Conservation (phyloP, 2,329 filamentous ascomycete species). For the Fusarium clavum region DNA sequence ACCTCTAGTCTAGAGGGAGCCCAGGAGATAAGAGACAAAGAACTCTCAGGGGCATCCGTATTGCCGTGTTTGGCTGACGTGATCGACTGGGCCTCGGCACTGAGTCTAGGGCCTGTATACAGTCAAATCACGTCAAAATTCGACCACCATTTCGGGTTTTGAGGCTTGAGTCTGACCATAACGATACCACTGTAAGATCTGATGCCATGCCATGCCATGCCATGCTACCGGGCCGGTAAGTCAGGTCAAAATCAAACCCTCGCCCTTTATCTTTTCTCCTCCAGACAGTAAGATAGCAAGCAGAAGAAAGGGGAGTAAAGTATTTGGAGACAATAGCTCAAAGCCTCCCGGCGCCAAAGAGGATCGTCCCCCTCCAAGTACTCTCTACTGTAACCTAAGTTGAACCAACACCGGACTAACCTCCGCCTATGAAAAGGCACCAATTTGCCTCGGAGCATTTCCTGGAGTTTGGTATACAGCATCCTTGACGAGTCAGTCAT, state of each 20-base stretch:
- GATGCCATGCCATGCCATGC: not conserved
- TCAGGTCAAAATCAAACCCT: not conserved
- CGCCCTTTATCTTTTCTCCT: not conserved
- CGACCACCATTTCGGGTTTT: constrained; percentile 17
- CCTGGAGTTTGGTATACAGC: not conserved
- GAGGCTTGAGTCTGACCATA: constrained; percentile 7
- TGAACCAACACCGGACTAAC: not conserved
- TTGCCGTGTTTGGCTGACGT: constrained; percentile 26
- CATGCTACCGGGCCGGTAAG: not conserved
- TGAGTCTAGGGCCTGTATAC: not conserved
- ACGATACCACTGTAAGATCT: not conserved
- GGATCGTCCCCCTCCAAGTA: constrained; percentile 12
- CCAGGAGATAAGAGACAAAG: not conserved
- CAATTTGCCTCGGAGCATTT: not conserved
- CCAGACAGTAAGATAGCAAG: not conserved
- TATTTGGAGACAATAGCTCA: constrained; percentile 15
- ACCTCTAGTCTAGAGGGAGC: not conserved
- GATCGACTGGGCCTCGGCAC: constrained; percentile 26
- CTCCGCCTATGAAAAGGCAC: not conserved
- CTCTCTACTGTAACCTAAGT: not conserved
- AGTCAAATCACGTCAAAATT: constrained; percentile 3
- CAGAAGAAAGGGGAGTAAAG: not conserved
- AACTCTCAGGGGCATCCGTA: constrained; percentile 6
- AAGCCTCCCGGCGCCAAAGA: constrained; percentile 27
- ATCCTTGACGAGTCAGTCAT: constrained; percentile 4